Percentiles rank a stretch among this genome's conserved stretches.
phyloP scores from a whole-genome alignment of 2,329 filamentous ascomycete species.

The Cladosporium oxysporum region DNA sequence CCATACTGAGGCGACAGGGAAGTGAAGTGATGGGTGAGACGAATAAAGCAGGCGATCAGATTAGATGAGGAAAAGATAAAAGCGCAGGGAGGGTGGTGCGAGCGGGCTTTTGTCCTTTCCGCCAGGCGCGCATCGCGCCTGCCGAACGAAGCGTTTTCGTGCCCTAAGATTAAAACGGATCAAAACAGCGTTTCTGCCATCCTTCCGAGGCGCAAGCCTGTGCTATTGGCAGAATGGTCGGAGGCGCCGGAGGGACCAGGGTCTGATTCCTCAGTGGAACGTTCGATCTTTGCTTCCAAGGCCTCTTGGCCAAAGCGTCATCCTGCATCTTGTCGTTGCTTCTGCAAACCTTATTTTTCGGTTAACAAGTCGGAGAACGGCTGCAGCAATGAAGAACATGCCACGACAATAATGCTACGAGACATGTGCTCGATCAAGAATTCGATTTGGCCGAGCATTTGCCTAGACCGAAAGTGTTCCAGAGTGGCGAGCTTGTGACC shows the following conservation, averaged over 20 bases:
- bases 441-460: too few relatives aligned
- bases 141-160: not conserved
- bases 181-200: not conserved
- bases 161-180: constrained; percentile 9
- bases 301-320: constrained; percentile 8
- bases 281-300: not conserved
- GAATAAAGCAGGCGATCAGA: not conserved
- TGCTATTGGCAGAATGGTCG: not conserved
- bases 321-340: constrained; percentile 12
- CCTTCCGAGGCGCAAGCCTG: not conserved
- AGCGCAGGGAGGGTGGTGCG: not conserved
- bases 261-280: constrained; percentile 8
- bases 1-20: not conserved
- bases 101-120: constrained; percentile 7
- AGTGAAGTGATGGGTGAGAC: not conserved
- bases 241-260: not conserved
- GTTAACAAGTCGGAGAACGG: not conserved
- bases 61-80: constrained; percentile 18
- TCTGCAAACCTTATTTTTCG: constrained; percentile 9
- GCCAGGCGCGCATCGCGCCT: not conserved
- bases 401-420: too few relatives aligned
- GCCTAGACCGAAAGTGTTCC: not conserved
- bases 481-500: not conserved
- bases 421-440: too few relatives aligned
- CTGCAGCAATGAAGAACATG: not conserved